phyloP scores from a whole-genome alignment of 2,329 filamentous ascomycete species.

The Saccharata proteae region DNA sequence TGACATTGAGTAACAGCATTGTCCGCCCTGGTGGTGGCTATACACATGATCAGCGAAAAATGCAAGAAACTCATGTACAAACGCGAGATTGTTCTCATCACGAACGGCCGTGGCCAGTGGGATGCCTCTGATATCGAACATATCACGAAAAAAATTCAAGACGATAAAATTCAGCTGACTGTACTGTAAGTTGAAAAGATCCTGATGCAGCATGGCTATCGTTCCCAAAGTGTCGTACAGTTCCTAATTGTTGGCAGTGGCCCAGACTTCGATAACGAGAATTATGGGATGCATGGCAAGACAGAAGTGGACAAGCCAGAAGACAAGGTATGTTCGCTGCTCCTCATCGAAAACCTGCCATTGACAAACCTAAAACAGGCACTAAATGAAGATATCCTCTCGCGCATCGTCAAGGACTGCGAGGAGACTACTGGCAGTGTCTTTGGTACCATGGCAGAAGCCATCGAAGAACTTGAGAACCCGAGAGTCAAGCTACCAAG shows the following conservation, averaged over 20 bases:
- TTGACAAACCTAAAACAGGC: slow-evolving; percentile 31
- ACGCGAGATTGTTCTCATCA: slow-evolving; percentile 61
- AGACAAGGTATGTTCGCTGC: slow-evolving; percentile 45
- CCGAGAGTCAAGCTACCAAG: slow-evolving; percentile 66
- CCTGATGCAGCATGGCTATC: not conserved
- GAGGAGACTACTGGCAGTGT: slow-evolving; percentile 45
- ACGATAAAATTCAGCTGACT: slow-evolving; percentile 63
- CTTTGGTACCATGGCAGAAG: slow-evolving; percentile 78
- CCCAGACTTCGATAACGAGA: slow-evolving; percentile 83
- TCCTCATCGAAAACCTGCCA: too few species aligned
- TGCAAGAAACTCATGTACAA: slow-evolving; percentile 51
- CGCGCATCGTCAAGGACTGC: slow-evolving; percentile 53
- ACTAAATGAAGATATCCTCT: slow-evolving; percentile 62
- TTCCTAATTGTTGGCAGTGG: slow-evolving; percentile 43
- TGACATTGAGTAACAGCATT: slow-evolving; percentile 39
- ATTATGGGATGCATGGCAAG: slow-evolving; percentile 83
- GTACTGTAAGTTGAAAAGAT: slow-evolving; percentile 53
- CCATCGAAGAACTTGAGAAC: slow-evolving; percentile 64
- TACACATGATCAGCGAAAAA: slow-evolving; percentile 70
- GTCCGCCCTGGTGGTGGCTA: slow-evolving; percentile 74
- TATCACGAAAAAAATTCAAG: slow-evolving; percentile 62
- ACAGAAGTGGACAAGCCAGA: slow-evolving; percentile 75
- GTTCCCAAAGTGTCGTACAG: not conserved
- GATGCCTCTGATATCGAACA: slow-evolving; percentile 58
- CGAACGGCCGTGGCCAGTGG: slow-evolving; percentile 63